Evolutionary conservation across 768 basidiomycete species (phyloP).

Genomic region (Leucosporidium yakuticum): DNA sequence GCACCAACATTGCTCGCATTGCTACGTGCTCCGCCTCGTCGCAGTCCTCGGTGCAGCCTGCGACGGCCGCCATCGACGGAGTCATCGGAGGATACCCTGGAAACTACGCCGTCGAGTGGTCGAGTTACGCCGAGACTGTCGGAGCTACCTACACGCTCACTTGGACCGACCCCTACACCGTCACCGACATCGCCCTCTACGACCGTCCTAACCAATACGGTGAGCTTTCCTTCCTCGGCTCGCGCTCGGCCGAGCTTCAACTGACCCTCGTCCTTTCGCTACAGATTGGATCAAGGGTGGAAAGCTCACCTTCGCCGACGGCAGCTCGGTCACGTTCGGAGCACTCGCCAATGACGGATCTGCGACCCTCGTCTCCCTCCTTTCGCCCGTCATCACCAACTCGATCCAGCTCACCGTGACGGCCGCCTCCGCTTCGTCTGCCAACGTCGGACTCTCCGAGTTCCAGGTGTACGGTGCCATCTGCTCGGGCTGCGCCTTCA

Average conservation of each 20-base stretch:
- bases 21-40: conserved; percentile 22
- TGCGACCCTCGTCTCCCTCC: conserved; percentile 24
- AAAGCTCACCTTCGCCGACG: conserved; percentile 18
- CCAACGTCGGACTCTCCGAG: conserved; percentile 27
- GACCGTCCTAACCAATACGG: conserved; percentile 7
- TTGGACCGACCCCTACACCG: conserved; percentile 10
- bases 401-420: conserved; percentile 27
- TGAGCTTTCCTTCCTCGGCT: not conserved
- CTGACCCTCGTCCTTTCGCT: not conserved
- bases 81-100: conserved; percentile 20
- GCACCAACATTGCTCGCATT: conserved; percentile 24
- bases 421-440: conserved; percentile 3
- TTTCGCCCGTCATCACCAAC: conserved; percentile 10
- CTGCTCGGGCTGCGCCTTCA: not conserved
- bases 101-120: conserved; percentile 28
- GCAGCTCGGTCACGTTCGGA: not conserved
- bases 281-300: conserved; percentile 11
- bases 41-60: not conserved
- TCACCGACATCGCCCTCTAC: conserved; percentile 25
- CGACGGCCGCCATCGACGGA: conserved; percentile 24
- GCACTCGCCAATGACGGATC: conserved; percentile 22
- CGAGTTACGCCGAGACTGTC: conserved; percentile 3
- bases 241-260: not conserved
- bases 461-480: conserved; percentile 2
- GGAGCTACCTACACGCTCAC: conserved; percentile 22